Conservation (phyloP, 495 filamentous ascomycete species). For the Acidiella bohemica region DNA sequence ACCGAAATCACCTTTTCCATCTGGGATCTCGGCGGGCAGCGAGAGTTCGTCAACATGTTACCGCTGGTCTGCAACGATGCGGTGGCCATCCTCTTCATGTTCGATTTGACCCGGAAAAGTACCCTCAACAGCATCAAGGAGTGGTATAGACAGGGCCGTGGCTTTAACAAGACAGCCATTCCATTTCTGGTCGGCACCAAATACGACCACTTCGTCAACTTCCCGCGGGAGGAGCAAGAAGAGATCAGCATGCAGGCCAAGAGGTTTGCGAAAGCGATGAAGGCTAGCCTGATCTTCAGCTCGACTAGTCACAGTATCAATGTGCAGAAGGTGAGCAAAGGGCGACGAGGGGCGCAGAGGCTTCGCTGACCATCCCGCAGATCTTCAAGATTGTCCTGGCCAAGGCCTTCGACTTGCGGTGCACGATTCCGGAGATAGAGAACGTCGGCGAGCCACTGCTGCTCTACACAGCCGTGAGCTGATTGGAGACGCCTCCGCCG, state of each 20-base stretch:
- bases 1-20: conserved; percentile 99
- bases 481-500: too few relatives aligned
- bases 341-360: too few relatives aligned
- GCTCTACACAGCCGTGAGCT: conserved; percentile 45
- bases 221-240: conserved; percentile 91
- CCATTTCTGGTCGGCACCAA: conserved; percentile 94
- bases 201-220: conserved; percentile 98
- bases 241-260: conserved; percentile 96
- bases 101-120: conserved; percentile 93
- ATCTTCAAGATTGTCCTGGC: conserved; percentile 99
- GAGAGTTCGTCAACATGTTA: conserved; percentile 99
- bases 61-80: conserved; percentile 97
- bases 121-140: conserved; percentile 98
- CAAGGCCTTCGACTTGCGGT: conserved; percentile 96
- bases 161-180: conserved; percentile 99
- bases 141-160: conserved; percentile 95
- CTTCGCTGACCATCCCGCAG: too few relatives aligned
- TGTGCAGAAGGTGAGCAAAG: conserved; percentile 82
- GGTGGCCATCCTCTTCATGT: conserved; percentile 98
- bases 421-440: conserved; percentile 97
- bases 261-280: conserved; percentile 95
- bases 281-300: conserved; percentile 91
- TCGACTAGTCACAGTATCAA: conserved; percentile 99
- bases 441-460: conserved; percentile 93
- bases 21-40: conserved; percentile 95